Conservation (phyloP, 2,329 filamentous ascomycete genomes). For the Verticillium tricorpus region DNA sequence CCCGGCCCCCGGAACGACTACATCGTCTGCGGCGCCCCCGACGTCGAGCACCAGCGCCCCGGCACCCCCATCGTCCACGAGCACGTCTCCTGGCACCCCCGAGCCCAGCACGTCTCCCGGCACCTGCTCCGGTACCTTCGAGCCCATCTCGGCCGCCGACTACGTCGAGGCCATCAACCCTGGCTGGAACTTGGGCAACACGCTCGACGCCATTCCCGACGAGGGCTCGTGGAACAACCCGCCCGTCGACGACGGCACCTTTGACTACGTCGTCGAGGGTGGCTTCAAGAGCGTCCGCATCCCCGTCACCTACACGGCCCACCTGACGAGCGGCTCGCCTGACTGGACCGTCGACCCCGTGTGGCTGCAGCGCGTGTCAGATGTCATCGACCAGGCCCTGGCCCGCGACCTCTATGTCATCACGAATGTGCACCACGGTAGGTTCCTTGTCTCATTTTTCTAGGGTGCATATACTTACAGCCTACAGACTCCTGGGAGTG, state of each 20-base stretch:
- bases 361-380: slow-evolving; percentile 53
- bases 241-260: slow-evolving; percentile 41
- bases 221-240: slow-evolving; percentile 58
- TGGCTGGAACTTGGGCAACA: slow-evolving; percentile 59
- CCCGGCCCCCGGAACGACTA: neutral
- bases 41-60: neutral
- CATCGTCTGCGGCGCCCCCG: neutral
- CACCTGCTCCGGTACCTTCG: slow-evolving; percentile 36
- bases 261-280: slow-evolving; percentile 44
- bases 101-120: neutral
- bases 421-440: slow-evolving; percentile 53
- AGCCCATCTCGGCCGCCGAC: slow-evolving; percentile 36
- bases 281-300: slow-evolving; percentile 56
- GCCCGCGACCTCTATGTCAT: slow-evolving; percentile 45
- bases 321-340: slow-evolving; percentile 45
- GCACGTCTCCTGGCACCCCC: neutral
- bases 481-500: slow-evolving; percentile 49
- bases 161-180: slow-evolving; percentile 45
- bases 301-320: slow-evolving; percentile 56
- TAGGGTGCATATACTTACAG: neutral
- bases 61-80: slow-evolving; percentile 4
- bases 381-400: slow-evolving; percentile 53
- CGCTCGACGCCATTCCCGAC: slow-evolving; percentile 32
- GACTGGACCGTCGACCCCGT: slow-evolving; percentile 47
- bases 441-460: neutral